Percentiles rank a stretch among this genome's conserved stretches.
These are phyloP conservation scores for Codiaeum variegatum DNA, from an alignment of 441 rosid species.

Conservation along the genomic window DNA sequence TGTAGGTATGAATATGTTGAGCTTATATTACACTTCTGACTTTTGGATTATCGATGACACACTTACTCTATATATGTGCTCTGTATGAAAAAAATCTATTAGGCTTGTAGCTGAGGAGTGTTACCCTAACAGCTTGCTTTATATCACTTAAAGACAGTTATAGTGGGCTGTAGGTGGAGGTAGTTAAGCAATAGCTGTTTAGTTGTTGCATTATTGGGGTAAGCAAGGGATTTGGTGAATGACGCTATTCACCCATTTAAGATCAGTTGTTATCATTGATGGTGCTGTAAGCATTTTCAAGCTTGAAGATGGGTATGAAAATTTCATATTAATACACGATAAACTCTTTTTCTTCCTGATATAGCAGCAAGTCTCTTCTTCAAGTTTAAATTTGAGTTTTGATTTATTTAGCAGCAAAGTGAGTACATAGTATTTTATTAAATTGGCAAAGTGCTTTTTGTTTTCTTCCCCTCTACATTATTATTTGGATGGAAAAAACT, in stretches of 20 bases:
- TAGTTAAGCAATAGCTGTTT: background rate
- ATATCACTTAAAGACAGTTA: background rate
- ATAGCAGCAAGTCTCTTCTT: no score
- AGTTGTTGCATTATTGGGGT: background rate
- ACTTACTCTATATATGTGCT: no score
- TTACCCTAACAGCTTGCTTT: background rate
- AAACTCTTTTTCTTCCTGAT: background rate
- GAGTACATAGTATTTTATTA: constrained; percentile 1
- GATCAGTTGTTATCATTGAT: background rate
- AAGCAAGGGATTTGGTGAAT: background rate
- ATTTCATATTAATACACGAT: background rate
- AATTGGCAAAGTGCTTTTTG: constrained; percentile 1
- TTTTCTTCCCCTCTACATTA: background rate
- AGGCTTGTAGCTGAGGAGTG: background rate
- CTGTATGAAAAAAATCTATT: no score
- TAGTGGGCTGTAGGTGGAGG: no score
- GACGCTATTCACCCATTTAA: background rate
- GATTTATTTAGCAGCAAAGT: background rate
- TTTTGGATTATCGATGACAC: constrained; percentile 18
- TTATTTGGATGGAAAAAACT: background rate
- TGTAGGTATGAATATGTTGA: constrained; percentile 40
- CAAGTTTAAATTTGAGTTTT: no score
- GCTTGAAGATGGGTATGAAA: background rate
- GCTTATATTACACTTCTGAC: constrained; percentile 33
- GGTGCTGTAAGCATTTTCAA: background rate